Evolutionary conservation across 2,329 filamentous ascomycete species (phyloP).

Genomic region (Blastomyces silverae): DNA sequence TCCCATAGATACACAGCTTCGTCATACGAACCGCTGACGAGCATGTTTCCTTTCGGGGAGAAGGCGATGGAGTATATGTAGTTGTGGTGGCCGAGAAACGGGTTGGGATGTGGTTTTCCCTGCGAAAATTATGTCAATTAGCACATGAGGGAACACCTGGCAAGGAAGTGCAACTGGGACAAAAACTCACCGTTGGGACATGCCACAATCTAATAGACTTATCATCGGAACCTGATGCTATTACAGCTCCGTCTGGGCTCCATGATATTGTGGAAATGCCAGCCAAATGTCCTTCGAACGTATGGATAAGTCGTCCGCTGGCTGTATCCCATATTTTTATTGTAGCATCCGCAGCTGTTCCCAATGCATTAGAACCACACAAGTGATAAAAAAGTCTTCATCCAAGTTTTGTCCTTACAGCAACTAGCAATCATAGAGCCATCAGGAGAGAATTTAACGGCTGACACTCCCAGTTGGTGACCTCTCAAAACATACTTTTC

Average conservation of each 20-base stretch:
- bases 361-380: constrained; percentile 5
- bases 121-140: constrained; percentile 21
- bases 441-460: constrained; percentile 86
- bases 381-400: not conserved
- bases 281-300: constrained; percentile 85
- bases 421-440: constrained; percentile 83
- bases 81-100: constrained; percentile 82
- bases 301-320: constrained; percentile 75
- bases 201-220: constrained; percentile 95
- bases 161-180: not conserved
- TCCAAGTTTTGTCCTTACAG: constrained; percentile 44
- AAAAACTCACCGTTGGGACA: constrained; percentile 44
- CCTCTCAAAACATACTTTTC: constrained; percentile 66
- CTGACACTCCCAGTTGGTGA: constrained; percentile 71
- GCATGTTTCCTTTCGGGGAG: constrained; percentile 95
- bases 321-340: constrained; percentile 83
- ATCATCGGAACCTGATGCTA: constrained; percentile 91
- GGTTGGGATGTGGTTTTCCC: constrained; percentile 52
- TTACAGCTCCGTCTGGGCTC: constrained; percentile 78
- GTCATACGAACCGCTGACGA: constrained; percentile 92
- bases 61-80: constrained; percentile 93
- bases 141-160: constrained; percentile 2
- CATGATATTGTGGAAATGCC: constrained; percentile 91
- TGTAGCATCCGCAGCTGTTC: constrained; percentile 68
- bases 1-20: constrained; percentile 98